Conservation (phyloP, 1,284 basidiomycete species). For the Cronartium ribicola region DNA sequence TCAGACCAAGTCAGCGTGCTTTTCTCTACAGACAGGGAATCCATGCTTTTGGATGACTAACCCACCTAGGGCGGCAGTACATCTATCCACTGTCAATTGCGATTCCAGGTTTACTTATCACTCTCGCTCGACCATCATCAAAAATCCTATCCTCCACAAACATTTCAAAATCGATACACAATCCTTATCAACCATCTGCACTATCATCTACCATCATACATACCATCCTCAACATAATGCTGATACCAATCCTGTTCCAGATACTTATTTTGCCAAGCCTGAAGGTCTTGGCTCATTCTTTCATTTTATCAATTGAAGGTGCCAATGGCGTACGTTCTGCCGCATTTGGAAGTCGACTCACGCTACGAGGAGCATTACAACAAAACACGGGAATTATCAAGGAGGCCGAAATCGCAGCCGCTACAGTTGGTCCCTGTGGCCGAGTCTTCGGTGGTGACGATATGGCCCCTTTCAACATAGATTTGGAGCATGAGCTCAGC, state of each 20-base stretch:
- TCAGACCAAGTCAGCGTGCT: no score
- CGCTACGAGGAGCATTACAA: constrained; percentile 24
- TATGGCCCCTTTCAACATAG: constrained; percentile 30
- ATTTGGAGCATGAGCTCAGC: constrained; percentile 20
- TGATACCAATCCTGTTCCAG: neutral
- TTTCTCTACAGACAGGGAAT: no score
- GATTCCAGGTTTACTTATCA: no score
- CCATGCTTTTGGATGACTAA: no score
- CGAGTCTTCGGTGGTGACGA: constrained; percentile 32
- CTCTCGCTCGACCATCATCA: no score
- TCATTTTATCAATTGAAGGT: constrained; percentile 33
- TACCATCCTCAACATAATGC: neutral
- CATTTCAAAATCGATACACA: no score
- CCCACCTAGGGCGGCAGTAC: no score
- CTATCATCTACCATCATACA: no score
- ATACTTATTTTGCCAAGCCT: neutral
- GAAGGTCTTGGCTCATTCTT: constrained; percentile 24
- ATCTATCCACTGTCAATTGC: no score
- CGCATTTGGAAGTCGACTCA: constrained; percentile 31
- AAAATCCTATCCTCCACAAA: no score
- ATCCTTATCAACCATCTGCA: no score
- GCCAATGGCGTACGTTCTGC: constrained; percentile 31
- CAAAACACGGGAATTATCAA: constrained; percentile 41
- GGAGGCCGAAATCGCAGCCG: constrained; percentile 28
- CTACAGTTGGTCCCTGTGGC: constrained; percentile 35